Conservation (phyloP, 1,139 yeast genomes). For the Blastobotrys aristatus region DNA sequence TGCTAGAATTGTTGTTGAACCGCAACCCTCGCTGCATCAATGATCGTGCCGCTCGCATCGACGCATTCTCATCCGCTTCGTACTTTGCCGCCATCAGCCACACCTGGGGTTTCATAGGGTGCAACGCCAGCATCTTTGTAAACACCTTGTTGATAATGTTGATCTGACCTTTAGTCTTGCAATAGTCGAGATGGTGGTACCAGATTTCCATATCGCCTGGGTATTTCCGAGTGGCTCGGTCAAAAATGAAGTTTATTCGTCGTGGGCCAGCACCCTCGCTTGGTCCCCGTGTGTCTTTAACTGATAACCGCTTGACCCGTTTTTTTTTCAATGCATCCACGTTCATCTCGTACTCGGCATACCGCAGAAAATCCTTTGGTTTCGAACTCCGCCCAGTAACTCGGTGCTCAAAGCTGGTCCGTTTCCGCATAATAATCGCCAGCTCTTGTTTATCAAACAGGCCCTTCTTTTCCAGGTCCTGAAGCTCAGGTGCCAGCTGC, state of each 20-base stretch:
- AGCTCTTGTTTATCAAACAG: constrained; percentile 68
- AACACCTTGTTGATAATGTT: constrained; percentile 79
- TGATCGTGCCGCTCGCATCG: constrained; percentile 83
- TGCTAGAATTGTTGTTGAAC: constrained; percentile 68
- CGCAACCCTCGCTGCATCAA: constrained; percentile 81
- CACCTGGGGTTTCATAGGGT: constrained; percentile 84
- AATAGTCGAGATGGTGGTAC: constrained; percentile 69
- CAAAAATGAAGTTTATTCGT: constrained; percentile 76
- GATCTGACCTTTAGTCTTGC: constrained; percentile 68
- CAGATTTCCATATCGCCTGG: constrained; percentile 77
- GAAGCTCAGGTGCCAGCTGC: constrained; percentile 87
- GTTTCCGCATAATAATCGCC: constrained; percentile 78
- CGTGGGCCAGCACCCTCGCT: constrained; percentile 88
- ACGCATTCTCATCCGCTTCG: constrained; percentile 83
- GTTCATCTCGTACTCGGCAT: constrained; percentile 75
- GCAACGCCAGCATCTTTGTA: constrained; percentile 72
- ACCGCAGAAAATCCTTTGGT: constrained; percentile 70
- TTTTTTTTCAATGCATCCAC: constrained; percentile 74
- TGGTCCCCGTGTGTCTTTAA: constrained; percentile 17
- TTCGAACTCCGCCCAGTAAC: constrained; percentile 79
- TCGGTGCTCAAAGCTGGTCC: constrained; percentile 94
- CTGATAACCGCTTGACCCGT: constrained; percentile 58
- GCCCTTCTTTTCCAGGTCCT: constrained; percentile 77
- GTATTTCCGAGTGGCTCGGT: constrained; percentile 74
- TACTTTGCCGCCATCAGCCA: constrained; percentile 96